phyloP scores from a whole-genome alignment of 225 moss, liverwort and hornwort genomes.

The Ulota crispa region DNA sequence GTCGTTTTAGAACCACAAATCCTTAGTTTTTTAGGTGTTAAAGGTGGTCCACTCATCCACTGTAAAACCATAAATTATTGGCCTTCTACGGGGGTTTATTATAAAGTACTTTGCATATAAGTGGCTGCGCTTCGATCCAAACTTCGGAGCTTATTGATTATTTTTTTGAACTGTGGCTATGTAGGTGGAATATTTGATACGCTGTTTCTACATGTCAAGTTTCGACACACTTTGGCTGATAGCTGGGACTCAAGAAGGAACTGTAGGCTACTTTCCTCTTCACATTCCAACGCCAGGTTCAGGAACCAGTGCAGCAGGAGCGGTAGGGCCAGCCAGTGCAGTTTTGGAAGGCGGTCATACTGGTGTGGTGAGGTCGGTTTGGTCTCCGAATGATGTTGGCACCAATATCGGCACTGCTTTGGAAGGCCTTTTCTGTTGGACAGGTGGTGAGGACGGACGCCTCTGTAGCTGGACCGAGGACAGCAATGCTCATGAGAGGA shows the following conservation, averaged over 20 bases:
- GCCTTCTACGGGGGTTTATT: no score
- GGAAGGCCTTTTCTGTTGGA: slow-evolving; percentile 76
- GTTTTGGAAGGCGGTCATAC: slow-evolving; percentile 86
- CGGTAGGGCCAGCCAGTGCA: slow-evolving; percentile 71
- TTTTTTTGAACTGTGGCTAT: background rate
- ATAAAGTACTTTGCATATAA: background rate
- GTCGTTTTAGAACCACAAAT: background rate
- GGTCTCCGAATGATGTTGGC: slow-evolving; percentile 53
- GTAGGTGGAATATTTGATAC: slow-evolving; percentile 83
- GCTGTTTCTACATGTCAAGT: slow-evolving; percentile 65
- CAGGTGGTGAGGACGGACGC: slow-evolving; percentile 90
- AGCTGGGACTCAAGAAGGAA: slow-evolving; percentile 78
- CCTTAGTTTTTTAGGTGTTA: background rate
- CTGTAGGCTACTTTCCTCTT: slow-evolving; percentile 81
- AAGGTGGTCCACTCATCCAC: no score
- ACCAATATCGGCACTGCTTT: slow-evolving; percentile 18
- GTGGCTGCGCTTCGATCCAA: background rate
- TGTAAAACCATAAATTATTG: no score
- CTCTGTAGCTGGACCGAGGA: slow-evolving; percentile 86
- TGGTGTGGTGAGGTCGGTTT: slow-evolving; percentile 69
- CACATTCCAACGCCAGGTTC: slow-evolving; percentile 34
- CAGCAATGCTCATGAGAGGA: slow-evolving; percentile 50
- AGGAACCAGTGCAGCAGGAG: slow-evolving; percentile 41
- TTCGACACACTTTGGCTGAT: slow-evolving; percentile 77
- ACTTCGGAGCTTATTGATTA: background rate